These are phyloP conservation scores for Carex pumila DNA, from an alignment of 176 grass and related monocot genomes.

Conservation along the genomic window DNA sequence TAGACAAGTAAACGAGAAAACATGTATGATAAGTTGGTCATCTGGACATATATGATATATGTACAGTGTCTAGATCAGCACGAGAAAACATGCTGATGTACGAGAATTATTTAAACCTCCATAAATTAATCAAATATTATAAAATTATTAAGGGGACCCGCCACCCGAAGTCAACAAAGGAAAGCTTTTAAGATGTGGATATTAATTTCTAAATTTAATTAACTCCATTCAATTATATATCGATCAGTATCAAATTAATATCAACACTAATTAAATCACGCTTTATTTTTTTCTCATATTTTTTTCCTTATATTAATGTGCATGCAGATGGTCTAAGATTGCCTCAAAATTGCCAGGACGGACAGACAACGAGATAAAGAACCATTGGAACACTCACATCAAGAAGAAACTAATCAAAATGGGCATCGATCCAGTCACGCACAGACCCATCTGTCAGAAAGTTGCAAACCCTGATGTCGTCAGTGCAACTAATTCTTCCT, in stretches of 20 bases:
- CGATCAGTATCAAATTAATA: background rate
- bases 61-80: background rate
- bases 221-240: background rate
- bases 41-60: background rate
- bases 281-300: background rate
- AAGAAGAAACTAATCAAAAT: constrained; percentile 96
- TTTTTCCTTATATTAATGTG: background rate
- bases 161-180: background rate
- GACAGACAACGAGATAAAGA: constrained; percentile 98
- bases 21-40: constrained; percentile 12
- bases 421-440: constrained; percentile 83
- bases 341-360: constrained; percentile 78
- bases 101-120: background rate
- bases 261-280: background rate
- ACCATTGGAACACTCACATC: constrained; percentile 99
- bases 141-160: background rate
- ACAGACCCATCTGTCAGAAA: constrained; percentile 33
- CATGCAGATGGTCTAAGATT: constrained; percentile 88
- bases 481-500: constrained; percentile 28
- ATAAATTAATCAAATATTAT: background rate
- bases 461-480: constrained; percentile 20
- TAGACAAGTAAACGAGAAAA: background rate
- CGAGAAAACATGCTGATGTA: constrained; percentile 20
- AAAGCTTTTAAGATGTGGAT: background rate
- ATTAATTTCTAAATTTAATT: background rate